Percentiles rank a stretch among this genome's conserved stretches.
Evolutionary conservation across 2,329 filamentous ascomycete genomes (phyloP).

Genomic region (Sporothrix brasiliensis): DNA sequence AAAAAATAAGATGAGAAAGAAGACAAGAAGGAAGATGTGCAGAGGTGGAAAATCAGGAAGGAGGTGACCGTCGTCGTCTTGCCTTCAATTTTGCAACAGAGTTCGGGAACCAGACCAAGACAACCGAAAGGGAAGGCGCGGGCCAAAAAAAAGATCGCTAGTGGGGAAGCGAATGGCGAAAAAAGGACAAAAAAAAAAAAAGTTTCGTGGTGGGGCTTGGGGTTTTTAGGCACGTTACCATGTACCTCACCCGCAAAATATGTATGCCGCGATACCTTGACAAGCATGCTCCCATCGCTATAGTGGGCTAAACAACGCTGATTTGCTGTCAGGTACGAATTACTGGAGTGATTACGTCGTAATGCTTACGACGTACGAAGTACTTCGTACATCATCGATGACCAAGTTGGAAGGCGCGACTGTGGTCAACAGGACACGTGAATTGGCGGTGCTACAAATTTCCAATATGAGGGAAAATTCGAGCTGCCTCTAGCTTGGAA

Average conservation of each 20-base stretch:
- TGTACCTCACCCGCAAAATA: neutral
- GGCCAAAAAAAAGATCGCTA: slow-evolving; percentile 25
- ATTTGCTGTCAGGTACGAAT: no score
- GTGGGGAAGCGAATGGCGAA: slow-evolving; percentile 23
- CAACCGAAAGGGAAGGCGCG: slow-evolving; percentile 28
- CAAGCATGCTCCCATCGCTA: neutral
- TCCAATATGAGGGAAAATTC: neutral
- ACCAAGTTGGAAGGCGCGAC: slow-evolving; percentile 8
- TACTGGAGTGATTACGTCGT: neutral
- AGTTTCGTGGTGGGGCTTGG: slow-evolving; percentile 21
- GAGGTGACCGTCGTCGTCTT: slow-evolving; percentile 5
- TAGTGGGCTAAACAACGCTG: no score
- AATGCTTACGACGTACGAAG: neutral
- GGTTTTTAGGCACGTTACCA: neutral
- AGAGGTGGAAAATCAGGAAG: slow-evolving; percentile 12
- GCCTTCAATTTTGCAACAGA: neutral
- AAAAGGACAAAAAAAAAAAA: slow-evolving; percentile 15
- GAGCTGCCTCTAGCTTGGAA: neutral
- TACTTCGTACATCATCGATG: slow-evolving; percentile 16
- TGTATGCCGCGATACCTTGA: slow-evolving; percentile 11
- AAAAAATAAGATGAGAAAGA: neutral
- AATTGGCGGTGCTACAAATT: neutral
- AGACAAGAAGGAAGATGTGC: slow-evolving; percentile 4
- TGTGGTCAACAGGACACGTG: slow-evolving; percentile 5
- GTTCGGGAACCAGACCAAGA: slow-evolving; percentile 9